Evolutionary conservation across 129 eudicot species (phyloP).

Genomic region (Flaveria bidentis): DNA sequence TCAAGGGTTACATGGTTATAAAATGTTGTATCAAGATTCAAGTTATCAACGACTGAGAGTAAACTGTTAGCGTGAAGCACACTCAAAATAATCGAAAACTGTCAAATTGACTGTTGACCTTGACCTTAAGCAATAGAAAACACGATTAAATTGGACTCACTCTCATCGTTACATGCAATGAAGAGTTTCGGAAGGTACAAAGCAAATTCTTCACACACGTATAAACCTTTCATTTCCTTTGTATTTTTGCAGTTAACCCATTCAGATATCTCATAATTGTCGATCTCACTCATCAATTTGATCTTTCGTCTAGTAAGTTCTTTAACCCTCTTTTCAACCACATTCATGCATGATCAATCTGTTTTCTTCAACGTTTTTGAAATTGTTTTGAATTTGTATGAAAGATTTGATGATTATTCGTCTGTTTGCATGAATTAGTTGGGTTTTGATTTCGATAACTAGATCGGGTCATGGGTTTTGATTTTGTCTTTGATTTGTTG

Average conservation of each 20-base stretch:
- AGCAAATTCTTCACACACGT: background rate
- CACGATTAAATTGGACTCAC: background rate
- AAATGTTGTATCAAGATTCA: too few relatives aligned
- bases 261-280: background rate
- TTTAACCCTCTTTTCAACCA: background rate
- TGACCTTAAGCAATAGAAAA: background rate
- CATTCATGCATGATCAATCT: constrained; percentile 16
- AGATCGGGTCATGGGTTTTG: background rate
- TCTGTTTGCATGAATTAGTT: constrained; percentile 1
- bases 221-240: background rate
- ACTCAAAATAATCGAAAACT: background rate
- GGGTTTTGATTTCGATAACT: constrained; percentile 13
- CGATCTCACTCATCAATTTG: background rate
- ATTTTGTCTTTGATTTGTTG: background rate
- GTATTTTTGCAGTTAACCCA: background rate
- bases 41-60: background rate
- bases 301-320: constrained; percentile 11
- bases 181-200: constrained; percentile 31
- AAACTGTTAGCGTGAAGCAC: background rate
- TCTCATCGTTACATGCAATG: constrained; percentile 33
- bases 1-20: too few relatives aligned
- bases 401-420: background rate
- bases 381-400: background rate
- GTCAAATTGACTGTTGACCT: constrained; percentile 2
- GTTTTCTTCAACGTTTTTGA: background rate